Evolutionary conservation across 176 grass and related monocot genomes (phyloP), one percentile per base, ranked within the genome.

Genomic region (Oryza rufipogon): DNA sequence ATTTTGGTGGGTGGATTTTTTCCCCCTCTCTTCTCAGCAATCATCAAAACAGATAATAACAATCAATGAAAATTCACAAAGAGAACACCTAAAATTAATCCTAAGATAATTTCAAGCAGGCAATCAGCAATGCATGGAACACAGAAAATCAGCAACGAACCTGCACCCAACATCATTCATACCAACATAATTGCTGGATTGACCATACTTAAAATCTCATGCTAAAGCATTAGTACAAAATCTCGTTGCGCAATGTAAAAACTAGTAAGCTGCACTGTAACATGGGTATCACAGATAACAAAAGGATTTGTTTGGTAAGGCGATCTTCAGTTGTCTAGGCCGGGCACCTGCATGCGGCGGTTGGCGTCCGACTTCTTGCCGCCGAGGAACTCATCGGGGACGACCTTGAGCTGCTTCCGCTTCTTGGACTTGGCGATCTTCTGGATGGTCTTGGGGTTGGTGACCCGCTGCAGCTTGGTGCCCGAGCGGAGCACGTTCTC

Each of bases 371-470:
- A 84, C 77, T 92, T 90, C 74, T 87, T 93, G 14, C 75, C 80
- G 33, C 76, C 77, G n/a, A 99, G 52, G 84, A 94, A 34, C 38
- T 96, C 93, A 81, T 99, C 96, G 58, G 93, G 84, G 49, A 99
- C 88, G 42, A 99, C 85, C 80, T 86, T 96, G 38, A 99, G 91
- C 81, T 87, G 87, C 75, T 87, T 92, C 17, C 87, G 89, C 38
- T 99, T 81, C 93, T 89, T 99, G 9, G 93, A 99, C 81, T 96
- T 99, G 81, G 89, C 90, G 38, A 99, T 99, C 88, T 89, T 99
- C 83, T 99, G 92, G 83, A 99, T 87, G 2, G 96, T 99, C 84
- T 99, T 99, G 10, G 93, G 91, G 77, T 99, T 99, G 49, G 93
- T 91, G 30, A 99, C 94, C 67, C 86, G 86, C 87, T 99, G 96